phyloP scores from a whole-genome alignment of 257 asterid species.

The Cynanchum wilfordii region DNA sequence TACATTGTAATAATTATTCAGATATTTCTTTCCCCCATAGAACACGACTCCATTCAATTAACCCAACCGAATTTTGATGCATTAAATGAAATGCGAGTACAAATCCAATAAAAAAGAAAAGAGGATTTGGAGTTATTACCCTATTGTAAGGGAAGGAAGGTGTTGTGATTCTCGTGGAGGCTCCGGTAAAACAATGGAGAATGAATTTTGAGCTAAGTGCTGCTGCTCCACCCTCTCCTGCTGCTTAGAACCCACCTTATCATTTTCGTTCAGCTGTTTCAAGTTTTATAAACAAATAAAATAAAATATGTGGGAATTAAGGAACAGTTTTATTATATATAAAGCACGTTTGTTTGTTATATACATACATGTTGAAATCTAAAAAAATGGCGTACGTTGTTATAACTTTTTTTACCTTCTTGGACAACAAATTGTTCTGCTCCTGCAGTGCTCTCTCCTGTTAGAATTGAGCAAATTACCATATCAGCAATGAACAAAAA shows the following conservation, averaged over 20 bases:
- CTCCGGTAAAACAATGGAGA: conserved; percentile 14
- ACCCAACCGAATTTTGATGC: no score
- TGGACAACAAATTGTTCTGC: conserved; percentile 43
- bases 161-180: conserved; percentile 19
- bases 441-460: conserved; percentile 68
- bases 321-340: background rate
- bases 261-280: conserved; percentile 41
- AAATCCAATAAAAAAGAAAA: background rate
- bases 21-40: no score
- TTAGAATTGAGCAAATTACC: background rate
- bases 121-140: conserved; percentile 28
- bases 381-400: no score
- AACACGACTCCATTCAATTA: no score
- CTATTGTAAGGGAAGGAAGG: conserved; percentile 28
- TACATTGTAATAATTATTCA: no score
- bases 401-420: conserved; percentile 34
- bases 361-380: background rate
- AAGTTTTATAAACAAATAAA: background rate
- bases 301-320: background rate
- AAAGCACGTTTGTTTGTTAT: background rate
- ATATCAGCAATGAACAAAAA: background rate
- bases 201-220: conserved; percentile 19
- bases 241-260: conserved; percentile 15
- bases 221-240: conserved; percentile 19
- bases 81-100: no score